These are phyloP conservation scores for Alternaria arborescens DNA, from an alignment of 2,329 filamentous ascomycete species.

Conservation along the genomic window DNA sequence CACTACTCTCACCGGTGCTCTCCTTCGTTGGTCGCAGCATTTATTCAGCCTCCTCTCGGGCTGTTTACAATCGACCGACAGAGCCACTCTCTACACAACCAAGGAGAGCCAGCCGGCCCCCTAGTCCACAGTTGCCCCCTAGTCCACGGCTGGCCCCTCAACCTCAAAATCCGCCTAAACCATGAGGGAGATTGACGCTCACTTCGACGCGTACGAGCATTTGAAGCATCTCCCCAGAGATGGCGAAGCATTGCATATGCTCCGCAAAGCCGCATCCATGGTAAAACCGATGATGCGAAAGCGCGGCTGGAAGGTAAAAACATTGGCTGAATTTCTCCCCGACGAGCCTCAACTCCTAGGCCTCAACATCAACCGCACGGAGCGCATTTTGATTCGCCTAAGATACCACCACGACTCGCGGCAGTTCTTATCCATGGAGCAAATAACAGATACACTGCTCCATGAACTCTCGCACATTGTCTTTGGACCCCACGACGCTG, in stretches of 20 bases:
- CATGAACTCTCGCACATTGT: conserved; percentile 93
- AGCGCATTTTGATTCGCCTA: conserved; percentile 82
- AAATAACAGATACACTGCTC: conserved; percentile 88
- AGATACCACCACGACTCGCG: conserved; percentile 76
- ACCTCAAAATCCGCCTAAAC: conserved; percentile 1
- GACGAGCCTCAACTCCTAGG: conserved; percentile 75
- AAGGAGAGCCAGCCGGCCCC: background rate
- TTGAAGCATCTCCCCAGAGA: conserved; percentile 55
- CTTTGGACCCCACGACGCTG: conserved; percentile 80
- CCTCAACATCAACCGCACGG: conserved; percentile 78
- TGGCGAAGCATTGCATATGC: conserved; percentile 61
- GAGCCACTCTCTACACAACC: background rate
- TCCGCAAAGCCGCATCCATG: conserved; percentile 83
- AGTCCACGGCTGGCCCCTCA: background rate
- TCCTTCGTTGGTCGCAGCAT: background rate
- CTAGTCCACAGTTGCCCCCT: background rate
- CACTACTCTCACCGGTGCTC: conserved; percentile 7
- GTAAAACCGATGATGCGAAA: conserved; percentile 97
- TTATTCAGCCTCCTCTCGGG: background rate
- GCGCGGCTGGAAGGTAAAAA: conserved; percentile 78
- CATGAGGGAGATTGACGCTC: conserved; percentile 57
- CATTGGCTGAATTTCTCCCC: conserved; percentile 87
- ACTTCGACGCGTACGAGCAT: conserved; percentile 61
- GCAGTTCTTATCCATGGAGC: conserved; percentile 81
- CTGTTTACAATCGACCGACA: background rate